Conservation (phyloP, 192 early-diverging fungal species). For the Coemansia sp. region DNA sequence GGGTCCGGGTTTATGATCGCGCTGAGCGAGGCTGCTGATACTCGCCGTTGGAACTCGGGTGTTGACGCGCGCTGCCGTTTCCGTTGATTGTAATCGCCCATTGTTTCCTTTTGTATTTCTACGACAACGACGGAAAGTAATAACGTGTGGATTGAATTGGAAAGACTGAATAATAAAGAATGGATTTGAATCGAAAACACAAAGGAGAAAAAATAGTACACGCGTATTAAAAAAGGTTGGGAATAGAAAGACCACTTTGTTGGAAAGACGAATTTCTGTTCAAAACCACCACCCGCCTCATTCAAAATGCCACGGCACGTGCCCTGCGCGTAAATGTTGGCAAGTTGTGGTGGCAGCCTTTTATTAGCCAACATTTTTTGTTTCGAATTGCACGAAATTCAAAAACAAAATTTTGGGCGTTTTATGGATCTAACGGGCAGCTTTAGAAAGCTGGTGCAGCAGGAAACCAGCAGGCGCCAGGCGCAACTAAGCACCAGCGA, state of each 20-base stretch:
- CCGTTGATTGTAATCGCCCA: conserved; percentile 24
- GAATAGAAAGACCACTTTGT: not conserved
- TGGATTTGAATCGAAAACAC: not conserved
- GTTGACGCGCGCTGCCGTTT: conserved; percentile 41
- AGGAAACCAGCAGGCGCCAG: not conserved
- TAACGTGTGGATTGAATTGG: too few relatives aligned
- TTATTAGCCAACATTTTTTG: too few relatives aligned
- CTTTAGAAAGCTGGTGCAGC: conserved; percentile 6
- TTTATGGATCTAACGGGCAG: conserved; percentile 1
- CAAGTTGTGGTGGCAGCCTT: too few relatives aligned
- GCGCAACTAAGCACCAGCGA: not conserved
- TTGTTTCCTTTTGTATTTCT: too few relatives aligned
- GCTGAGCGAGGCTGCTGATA: conserved; percentile 48
- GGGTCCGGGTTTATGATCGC: conserved; percentile 46
- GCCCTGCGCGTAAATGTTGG: not conserved
- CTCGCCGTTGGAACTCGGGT: conserved; percentile 34
- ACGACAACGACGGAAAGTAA: conserved; percentile 34
- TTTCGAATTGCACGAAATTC: too few relatives aligned
- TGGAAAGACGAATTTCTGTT: not conserved
- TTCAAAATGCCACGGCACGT: not conserved
- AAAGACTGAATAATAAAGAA: not conserved
- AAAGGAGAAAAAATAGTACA: not conserved
- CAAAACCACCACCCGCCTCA: not conserved
- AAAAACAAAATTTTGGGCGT: too few relatives aligned
- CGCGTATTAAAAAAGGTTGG: not conserved